Evolutionary conservation across 2,329 filamentous ascomycete species (phyloP).

Genomic region (Hypoxylon sp.): DNA sequence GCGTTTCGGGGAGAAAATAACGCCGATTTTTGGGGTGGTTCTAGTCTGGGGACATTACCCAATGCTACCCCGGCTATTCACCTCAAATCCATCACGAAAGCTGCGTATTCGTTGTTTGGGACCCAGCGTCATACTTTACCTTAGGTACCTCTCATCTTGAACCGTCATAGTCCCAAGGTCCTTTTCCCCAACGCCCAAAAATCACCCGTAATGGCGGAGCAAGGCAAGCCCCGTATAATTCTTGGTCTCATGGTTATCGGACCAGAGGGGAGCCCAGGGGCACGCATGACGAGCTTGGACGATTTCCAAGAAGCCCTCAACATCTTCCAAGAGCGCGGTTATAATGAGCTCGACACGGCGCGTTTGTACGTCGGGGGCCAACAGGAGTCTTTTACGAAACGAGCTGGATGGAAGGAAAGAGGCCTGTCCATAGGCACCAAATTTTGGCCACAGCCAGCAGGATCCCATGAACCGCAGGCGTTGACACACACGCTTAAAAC

Average conservation of each 20-base stretch:
- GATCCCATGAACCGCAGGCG: slow-evolving; percentile 73
- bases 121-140: background rate
- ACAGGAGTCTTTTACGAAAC: slow-evolving; percentile 83
- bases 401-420: slow-evolving; percentile 81
- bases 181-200: background rate
- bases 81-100: background rate
- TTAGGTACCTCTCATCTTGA: no score
- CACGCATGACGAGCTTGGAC: slow-evolving; percentile 74
- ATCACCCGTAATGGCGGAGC: slow-evolving; percentile 28
- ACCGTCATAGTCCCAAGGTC: background rate
- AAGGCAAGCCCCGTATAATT: slow-evolving; percentile 74
- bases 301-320: slow-evolving; percentile 80
- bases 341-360: slow-evolving; percentile 87
- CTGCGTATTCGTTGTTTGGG: background rate
- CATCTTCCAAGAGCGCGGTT: slow-evolving; percentile 79
- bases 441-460: slow-evolving; percentile 71
- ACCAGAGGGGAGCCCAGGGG: slow-evolving; percentile 70
- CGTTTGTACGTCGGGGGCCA: slow-evolving; percentile 78
- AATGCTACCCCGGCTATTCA: slow-evolving; percentile 3
- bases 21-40: slow-evolving; percentile 8
- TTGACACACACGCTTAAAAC: slow-evolving; percentile 73
- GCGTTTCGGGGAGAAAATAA: slow-evolving; percentile 19
- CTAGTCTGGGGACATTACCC: slow-evolving; percentile 14
- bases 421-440: slow-evolving; percentile 84
- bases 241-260: slow-evolving; percentile 88